Evolutionary conservation across 768 basidiomycete species (phyloP).

Genomic region (Fistulinella prunicolor): DNA sequence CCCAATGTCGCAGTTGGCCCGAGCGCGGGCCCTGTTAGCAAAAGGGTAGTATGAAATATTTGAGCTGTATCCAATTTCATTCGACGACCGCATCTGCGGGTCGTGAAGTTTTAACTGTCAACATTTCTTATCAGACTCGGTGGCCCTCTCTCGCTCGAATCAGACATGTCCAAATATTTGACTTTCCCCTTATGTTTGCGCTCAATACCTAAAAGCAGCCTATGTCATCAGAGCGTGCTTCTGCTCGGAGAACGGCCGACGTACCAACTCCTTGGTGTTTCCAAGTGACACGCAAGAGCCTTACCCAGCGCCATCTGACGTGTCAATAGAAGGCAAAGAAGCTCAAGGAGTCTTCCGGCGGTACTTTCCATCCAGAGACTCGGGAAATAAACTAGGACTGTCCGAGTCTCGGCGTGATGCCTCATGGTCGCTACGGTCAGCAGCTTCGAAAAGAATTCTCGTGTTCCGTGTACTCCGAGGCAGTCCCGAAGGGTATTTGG

Average conservation of each 20-base stretch:
- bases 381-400: slow-evolving; percentile 99
- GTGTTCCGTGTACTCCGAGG: slow-evolving; percentile 92
- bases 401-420: slow-evolving; percentile 98
- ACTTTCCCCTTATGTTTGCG: too few species aligned
- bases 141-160: too few species aligned
- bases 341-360: slow-evolving; percentile 33
- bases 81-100: too few species aligned
- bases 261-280: slow-evolving; percentile 13
- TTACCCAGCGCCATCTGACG: slow-evolving; percentile 8
- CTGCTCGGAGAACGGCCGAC: slow-evolving; percentile 16
- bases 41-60: too few species aligned
- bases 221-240: not conserved
- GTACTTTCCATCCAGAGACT: slow-evolving; percentile 94
- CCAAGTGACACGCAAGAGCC: slow-evolving; percentile 19
- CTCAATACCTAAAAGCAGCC: slow-evolving; percentile 21
- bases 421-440: slow-evolving; percentile 90
- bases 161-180: too few species aligned
- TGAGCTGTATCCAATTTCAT: too few species aligned
- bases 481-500: slow-evolving; percentile 97
- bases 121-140: too few species aligned
- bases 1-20: too few species aligned
- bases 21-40: too few species aligned
- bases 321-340: slow-evolving; percentile 18
- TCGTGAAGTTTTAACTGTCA: too few species aligned
- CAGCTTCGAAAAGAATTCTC: slow-evolving; percentile 95